Base-by-base conservation (phyloP, 2,329 filamentous ascomycete species). In the Tolypocladium paradoxum region DNA sequence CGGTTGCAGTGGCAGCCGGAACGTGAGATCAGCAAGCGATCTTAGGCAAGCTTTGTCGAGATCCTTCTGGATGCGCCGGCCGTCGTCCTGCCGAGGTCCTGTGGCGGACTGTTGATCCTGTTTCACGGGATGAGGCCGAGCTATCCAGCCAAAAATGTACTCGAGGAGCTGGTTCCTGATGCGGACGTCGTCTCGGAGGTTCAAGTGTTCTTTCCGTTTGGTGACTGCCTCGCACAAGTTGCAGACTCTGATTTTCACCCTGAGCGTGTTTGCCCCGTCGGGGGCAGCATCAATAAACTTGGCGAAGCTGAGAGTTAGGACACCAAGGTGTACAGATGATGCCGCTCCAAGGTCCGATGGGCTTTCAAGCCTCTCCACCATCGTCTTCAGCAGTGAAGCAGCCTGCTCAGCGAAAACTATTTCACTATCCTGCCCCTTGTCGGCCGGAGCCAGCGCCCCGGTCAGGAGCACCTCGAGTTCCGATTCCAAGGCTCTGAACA, bases 221-320 rank as follows among this genome's bases (percentile, higher is more conserved):
- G 78, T 83, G 35, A 87, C 77, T 4, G 77, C 77, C 58, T 87
- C 84, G 55, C 78, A 84, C 8, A 87, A 67, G 58, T 86, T 82
- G 60, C 84, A 87, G 40, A 85, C 80, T 59, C 84, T 83, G 61
- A 86, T 85, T 62, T 85, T 87, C 46, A 86, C 82, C 52, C 82
- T 74, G 18, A 85, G 63, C 22, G 76, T 79, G 57, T 74, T 79
- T 9, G 74, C 66, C 14, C 74, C 78, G 54, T 85, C 83, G 4
- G 75, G 63, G 9, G 80, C 68, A 6, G 77, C 76, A 57, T 85
- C 80, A 40, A 87, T 65, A 56, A 85, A 87, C 57, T 82, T 85
- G 35, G 83, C 82, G 62, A 87, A 84, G 62, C 79, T 84, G 40
- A 87, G 71, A 1, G 82, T 79, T 40, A 87, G 69, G 3, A 77